These are phyloP conservation scores for Sugiyamaella paludigena DNA, from an alignment of 1,139 yeast genomes.

Conservation along the genomic window DNA sequence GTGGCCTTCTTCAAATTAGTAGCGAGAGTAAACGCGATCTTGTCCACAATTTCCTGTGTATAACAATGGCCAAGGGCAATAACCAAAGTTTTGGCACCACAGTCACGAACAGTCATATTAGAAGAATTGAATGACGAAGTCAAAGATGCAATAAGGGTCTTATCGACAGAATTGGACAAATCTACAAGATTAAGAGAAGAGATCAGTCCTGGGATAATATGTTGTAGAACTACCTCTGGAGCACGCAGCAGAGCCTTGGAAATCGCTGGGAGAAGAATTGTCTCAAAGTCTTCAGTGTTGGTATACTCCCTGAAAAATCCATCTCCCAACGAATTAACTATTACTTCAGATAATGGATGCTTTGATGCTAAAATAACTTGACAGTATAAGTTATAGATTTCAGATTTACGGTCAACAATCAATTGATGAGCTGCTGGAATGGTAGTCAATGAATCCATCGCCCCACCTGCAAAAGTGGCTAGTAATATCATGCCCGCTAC, in stretches of 20 bases:
- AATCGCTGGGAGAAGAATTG: conserved; percentile 54
- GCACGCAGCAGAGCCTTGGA: conserved; percentile 80
- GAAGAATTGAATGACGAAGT: conserved; percentile 67
- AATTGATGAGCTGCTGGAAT: conserved; percentile 28
- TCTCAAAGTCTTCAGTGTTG: conserved; percentile 44
- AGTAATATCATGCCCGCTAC: conserved; percentile 23
- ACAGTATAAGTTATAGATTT: conserved; percentile 29
- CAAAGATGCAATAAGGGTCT: conserved; percentile 57
- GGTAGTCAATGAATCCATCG: conserved; percentile 28
- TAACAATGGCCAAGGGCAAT: conserved; percentile 24
- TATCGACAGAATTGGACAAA: conserved; percentile 42
- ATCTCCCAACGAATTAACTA: conserved; percentile 39
- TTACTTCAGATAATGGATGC: conserved; percentile 23
- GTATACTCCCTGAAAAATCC: conserved; percentile 46
- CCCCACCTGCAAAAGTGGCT: conserved; percentile 34
- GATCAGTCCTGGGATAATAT: conserved; percentile 52
- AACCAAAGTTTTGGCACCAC: conserved; percentile 48
- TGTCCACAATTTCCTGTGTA: conserved; percentile 28
- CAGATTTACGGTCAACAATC: conserved; percentile 22
- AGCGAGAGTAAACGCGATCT: conserved; percentile 52
- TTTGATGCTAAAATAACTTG: conserved; percentile 34
- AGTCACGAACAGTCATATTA: conserved; percentile 59
- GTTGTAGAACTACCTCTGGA: conserved; percentile 66
- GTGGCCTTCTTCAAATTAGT: conserved; percentile 53
- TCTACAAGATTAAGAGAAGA: conserved; percentile 41